phyloP scores from a whole-genome alignment of 129 eudicot genomes.

The Lactuca saligna region DNA sequence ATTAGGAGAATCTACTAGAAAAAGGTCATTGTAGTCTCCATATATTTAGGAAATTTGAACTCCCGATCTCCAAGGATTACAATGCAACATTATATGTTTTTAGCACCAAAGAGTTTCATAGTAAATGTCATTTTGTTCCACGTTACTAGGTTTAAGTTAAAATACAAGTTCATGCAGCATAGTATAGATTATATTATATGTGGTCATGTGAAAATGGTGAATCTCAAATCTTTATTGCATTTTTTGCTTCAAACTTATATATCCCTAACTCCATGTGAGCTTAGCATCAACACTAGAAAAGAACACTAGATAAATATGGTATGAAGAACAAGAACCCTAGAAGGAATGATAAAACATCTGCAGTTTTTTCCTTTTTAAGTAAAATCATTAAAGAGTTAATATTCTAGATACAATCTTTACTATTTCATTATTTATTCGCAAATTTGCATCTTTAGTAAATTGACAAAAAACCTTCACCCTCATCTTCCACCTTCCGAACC shows the following conservation, averaged over 20 bases:
- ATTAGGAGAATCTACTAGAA: constrained; percentile 9
- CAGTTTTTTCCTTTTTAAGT: too few relatives aligned
- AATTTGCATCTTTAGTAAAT: too few relatives aligned
- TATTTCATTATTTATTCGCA: too few relatives aligned
- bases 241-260: constrained; percentile 3
- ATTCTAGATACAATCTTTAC: too few relatives aligned
- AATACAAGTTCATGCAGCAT: neutral
- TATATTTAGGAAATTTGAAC: constrained; percentile 9
- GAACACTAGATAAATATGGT: too few relatives aligned
- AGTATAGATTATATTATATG: neutral
- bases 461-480: too few relatives aligned
- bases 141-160: neutral
- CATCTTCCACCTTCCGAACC: too few relatives aligned
- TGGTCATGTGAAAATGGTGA: neutral
- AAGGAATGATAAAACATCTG: too few relatives aligned
- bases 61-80: neutral
- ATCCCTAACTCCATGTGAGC: neutral
- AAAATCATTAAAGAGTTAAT: too few relatives aligned
- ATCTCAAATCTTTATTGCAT: neutral
- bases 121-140: neutral
- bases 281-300: neutral
- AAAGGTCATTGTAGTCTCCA: constrained; percentile 2
- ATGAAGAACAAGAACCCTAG: too few relatives aligned
- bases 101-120: constrained; percentile 1
- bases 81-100: neutral